Conservation (phyloP, 805 yeast genomes). For the Starmerella powellii region DNA sequence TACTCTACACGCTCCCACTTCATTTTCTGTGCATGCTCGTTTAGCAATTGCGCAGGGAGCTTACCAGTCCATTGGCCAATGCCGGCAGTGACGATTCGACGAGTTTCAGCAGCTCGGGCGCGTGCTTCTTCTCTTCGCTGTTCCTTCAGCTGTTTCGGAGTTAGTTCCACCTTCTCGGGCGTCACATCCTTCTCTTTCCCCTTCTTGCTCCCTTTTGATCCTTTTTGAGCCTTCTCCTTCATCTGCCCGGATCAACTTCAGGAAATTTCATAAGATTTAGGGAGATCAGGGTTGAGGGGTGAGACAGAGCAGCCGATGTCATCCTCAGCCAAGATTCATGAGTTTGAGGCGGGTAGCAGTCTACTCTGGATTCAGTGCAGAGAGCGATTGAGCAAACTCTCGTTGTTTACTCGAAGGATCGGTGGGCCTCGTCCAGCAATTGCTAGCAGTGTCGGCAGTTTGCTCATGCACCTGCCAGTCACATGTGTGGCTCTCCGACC, state of each 20-base stretch:
- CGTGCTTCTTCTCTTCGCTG: slow-evolving; percentile 30
- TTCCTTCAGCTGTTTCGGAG: slow-evolving; percentile 27
- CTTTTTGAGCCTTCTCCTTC: slow-evolving; percentile 21
- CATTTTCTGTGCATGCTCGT: slow-evolving; percentile 75
- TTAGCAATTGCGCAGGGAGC: slow-evolving; percentile 71
- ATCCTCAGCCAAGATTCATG: too few species aligned
- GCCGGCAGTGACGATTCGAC: slow-evolving; percentile 41
- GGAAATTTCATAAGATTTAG: neutral
- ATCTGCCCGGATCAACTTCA: slow-evolving; percentile 1
- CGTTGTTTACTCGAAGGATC: too few species aligned
- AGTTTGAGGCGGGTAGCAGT: too few species aligned
- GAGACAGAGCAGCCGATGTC: neutral
- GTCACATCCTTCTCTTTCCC: slow-evolving; percentile 8
- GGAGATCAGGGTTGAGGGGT: neutral
- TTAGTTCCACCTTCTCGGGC: slow-evolving; percentile 18
- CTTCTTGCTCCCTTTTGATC: slow-evolving; percentile 12
- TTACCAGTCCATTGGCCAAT: slow-evolving; percentile 90
- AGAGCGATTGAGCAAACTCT: too few species aligned
- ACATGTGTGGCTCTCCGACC: too few species aligned
- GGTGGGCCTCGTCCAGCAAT: too few species aligned
- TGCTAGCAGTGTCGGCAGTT: too few species aligned
- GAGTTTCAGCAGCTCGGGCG: slow-evolving; percentile 24
- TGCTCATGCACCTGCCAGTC: too few species aligned
- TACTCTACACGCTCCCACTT: slow-evolving; percentile 84
- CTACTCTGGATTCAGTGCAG: too few species aligned